Evolutionary conservation across 2,329 filamentous ascomycete genomes (phyloP).

Genomic region (Fusarium sarcochroum): DNA sequence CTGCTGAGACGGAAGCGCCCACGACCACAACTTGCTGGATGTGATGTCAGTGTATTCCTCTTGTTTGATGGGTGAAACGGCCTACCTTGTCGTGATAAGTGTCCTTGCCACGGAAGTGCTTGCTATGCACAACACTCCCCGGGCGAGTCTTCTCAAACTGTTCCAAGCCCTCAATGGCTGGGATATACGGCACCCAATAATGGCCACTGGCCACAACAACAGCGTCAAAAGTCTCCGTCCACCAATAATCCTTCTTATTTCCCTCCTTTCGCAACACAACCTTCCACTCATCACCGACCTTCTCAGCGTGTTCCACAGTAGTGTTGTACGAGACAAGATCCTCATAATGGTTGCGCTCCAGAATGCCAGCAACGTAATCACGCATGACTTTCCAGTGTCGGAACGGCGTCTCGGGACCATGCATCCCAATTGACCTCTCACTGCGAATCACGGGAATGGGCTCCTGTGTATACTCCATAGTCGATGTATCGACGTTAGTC

Average conservation of each 20-base stretch:
- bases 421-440: slow-evolving; percentile 52
- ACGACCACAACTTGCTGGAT: slow-evolving; percentile 70
- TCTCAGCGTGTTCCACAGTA: slow-evolving; percentile 71
- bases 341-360: slow-evolving; percentile 67
- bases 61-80: fast-evolving
- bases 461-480: slow-evolving; percentile 74
- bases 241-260: slow-evolving; percentile 68
- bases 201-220: slow-evolving; percentile 73
- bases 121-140: slow-evolving; percentile 68
- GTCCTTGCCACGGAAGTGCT: slow-evolving; percentile 65
- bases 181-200: slow-evolving; percentile 71
- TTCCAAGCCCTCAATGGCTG: slow-evolving; percentile 63
- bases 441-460: slow-evolving; percentile 60
- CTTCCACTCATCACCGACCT: slow-evolving; percentile 65
- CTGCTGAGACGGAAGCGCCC: slow-evolving; percentile 74
- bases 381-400: slow-evolving; percentile 71
- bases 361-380: slow-evolving; percentile 66
- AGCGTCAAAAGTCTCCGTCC: slow-evolving; percentile 73
- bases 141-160: slow-evolving; percentile 61
- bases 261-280: slow-evolving; percentile 61
- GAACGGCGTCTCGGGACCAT: slow-evolving; percentile 72
- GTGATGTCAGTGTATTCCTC: fast-evolving
- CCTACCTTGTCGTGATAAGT: slow-evolving; percentile 62
- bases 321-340: slow-evolving; percentile 69
- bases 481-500: slow-evolving; percentile 71